Conservation (phyloP, 2,329 filamentous ascomycete genomes). For the Sarocladium oryzae region DNA sequence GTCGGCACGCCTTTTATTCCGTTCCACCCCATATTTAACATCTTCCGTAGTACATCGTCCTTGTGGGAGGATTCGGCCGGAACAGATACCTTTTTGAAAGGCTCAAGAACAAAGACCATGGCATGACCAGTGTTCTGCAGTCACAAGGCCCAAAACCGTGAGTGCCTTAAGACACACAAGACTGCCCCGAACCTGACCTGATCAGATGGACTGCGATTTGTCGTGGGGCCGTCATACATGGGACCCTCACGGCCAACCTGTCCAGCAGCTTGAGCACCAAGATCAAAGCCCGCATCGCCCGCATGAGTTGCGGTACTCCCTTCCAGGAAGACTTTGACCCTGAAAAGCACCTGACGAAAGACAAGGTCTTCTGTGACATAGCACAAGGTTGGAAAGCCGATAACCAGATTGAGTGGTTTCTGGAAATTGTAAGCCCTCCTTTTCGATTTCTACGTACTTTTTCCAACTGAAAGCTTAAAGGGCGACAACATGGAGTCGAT, state of each 20-base stretch:
- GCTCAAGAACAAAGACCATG: constrained; percentile 7
- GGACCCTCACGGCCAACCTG: constrained; percentile 11
- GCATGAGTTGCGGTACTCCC: constrained; percentile 21
- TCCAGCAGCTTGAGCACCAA: neutral
- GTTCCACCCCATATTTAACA: neutral
- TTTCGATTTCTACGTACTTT: neutral
- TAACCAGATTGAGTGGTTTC: constrained; percentile 24
- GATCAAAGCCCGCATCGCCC: constrained; percentile 19
- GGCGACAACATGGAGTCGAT: constrained; percentile 12
- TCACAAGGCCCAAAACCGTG: constrained; percentile 25
- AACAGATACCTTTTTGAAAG: constrained; percentile 21
- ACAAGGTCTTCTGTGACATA: constrained; percentile 13
- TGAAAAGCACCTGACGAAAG: neutral
- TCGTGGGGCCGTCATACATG: constrained; percentile 25
- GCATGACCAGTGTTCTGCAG: constrained; percentile 23
- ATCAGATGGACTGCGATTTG: constrained; percentile 30
- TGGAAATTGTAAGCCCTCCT: constrained; percentile 15
- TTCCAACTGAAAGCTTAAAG: constrained; percentile 5
- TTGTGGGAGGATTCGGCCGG: constrained; percentile 33
- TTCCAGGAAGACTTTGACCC: neutral
- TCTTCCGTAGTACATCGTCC: constrained; percentile 26
- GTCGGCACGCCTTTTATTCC: neutral
- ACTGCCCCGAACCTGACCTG: no score
- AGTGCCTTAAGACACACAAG: no score
- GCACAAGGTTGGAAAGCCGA: neutral